Base-by-base conservation (phyloP, 2,329 filamentous ascomycete genomes). In the Talaromyces piceae region DNA sequence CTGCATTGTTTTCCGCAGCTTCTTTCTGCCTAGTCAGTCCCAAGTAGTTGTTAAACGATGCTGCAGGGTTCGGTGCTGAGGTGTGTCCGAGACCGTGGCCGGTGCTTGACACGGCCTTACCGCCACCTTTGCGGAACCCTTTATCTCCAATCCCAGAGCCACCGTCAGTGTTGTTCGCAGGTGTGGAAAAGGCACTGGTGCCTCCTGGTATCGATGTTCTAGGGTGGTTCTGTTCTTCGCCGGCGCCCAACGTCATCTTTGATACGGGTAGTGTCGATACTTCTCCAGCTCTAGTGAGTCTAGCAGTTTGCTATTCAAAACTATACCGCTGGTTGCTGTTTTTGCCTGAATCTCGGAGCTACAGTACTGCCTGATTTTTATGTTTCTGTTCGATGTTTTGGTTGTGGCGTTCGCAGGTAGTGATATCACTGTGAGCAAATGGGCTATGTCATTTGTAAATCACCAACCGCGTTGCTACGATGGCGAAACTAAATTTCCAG, bases 31-130 rank as follows among this genome's bases (percentile, higher is more conserved):
- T 53, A 1, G 48, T 22, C 3, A 68, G 52, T 27, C 61, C 60
- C 16, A 64, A 55, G 45, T 65, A 65, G 2, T 56, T 48, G 25
- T 61, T 61, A 44, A 62, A 60, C 4, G 62, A 63, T 20, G 57
- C 57, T 23, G 48, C 51, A 3, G 64, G 58, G 49, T 58, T 61
- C 1, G 45, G 48, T 11, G 46, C 41, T 18, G 47, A 18, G 3
- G 47, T 31, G 25, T 55, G 53, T 2, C 50, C 53, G 4, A 49
- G 47, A 4, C 50, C 50, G 28, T 53, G 53, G 16, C 41, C 47
- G 16, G 27, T 50, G 23, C 33, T 50, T 16, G 31, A 31, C 6
- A 13, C 45, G 8, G 18, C 37, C 13, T 5, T 26, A 25, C 52
- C 52, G 18, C 52, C 49, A 30, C 52, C 52, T 26, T 54, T 54